Percentiles rank a stretch among this genome's conserved stretches.
Conservation (phyloP, 1,139 yeast species). For the Yamadazyma jaroonii region DNA sequence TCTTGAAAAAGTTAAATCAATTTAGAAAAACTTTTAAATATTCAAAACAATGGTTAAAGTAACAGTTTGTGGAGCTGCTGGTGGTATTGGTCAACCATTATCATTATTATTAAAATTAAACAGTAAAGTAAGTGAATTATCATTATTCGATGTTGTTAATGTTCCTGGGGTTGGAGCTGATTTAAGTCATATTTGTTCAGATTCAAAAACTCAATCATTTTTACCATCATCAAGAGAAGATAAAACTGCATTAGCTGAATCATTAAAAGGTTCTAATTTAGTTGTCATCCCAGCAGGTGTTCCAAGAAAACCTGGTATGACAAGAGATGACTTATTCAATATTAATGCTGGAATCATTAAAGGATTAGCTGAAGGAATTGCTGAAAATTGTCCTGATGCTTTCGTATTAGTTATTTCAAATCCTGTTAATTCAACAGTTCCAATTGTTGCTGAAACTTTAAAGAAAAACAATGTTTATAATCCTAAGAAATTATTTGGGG, state of each 20-base stretch:
- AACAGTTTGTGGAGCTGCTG: conserved; percentile 93
- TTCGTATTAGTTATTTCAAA: conserved; percentile 85
- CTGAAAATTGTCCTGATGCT: conserved; percentile 85
- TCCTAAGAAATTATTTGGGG: conserved; percentile 93
- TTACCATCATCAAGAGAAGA: conserved; percentile 69
- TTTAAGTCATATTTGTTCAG: conserved; percentile 87
- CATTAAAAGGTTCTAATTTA: conserved; percentile 79
- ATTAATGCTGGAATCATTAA: conserved; percentile 96
- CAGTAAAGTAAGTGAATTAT: conserved; percentile 78
- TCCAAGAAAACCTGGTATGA: conserved; percentile 99
- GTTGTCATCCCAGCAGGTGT: conserved; percentile 98
- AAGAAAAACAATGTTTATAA: conserved; percentile 84
- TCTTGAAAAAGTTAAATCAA: background rate
- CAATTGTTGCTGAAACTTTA: conserved; percentile 94
- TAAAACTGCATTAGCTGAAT: conserved; percentile 68
- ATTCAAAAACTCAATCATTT: conserved; percentile 79
- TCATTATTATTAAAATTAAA: conserved; percentile 87
- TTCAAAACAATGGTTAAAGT: conserved; percentile 51
- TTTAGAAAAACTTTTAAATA: conserved; percentile 4
- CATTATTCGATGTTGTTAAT: conserved; percentile 88
- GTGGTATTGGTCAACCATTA: conserved; percentile 99
- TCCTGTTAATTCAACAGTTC: conserved; percentile 98
- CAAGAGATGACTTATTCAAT: conserved; percentile 96
- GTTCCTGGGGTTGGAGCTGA: conserved; percentile 99
- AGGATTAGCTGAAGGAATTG: conserved; percentile 86